Conservation (phyloP, 208 protist species). For the Strigomonas culicis region DNA sequence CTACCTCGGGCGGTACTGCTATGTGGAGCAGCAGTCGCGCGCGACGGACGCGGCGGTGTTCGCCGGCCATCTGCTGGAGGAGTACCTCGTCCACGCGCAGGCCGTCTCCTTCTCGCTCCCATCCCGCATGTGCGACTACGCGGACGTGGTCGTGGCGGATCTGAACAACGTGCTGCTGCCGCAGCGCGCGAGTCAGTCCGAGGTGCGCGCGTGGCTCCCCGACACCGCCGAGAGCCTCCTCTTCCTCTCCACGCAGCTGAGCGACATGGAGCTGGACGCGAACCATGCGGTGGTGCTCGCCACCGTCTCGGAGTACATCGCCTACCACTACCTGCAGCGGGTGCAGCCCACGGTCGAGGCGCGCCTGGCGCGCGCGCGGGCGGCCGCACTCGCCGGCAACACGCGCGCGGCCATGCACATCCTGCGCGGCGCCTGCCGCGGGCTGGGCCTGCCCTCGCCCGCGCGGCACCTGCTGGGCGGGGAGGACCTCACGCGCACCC, state of each 20-base stretch:
- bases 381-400: constrained; percentile 51
- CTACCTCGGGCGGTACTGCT: constrained; percentile 63
- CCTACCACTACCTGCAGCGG: constrained; percentile 38
- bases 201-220: constrained; percentile 24
- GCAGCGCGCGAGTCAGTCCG: constrained; percentile 18
- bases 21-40: constrained; percentile 39
- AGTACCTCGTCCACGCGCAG: constrained; percentile 9
- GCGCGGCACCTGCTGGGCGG: constrained; percentile 8
- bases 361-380: constrained; percentile 52
- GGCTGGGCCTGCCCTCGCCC: constrained; percentile 33
- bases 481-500: not conserved
- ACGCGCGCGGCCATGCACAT: constrained; percentile 53
- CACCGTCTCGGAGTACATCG: constrained; percentile 64
- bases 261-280: constrained; percentile 31
- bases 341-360: constrained; percentile 45
- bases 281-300: constrained; percentile 51
- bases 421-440: constrained; percentile 52
- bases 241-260: constrained; percentile 47
- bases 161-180: constrained; percentile 19
- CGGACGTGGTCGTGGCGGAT: constrained; percentile 19
- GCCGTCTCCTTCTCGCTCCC: constrained; percentile 23
- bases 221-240: constrained; percentile 46
- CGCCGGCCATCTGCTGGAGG: constrained; percentile 39
- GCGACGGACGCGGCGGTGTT: constrained; percentile 54
- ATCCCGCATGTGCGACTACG: constrained; percentile 33